Conservation (phyloP, 1,139 yeast species). For the Geotrichum reessii region DNA sequence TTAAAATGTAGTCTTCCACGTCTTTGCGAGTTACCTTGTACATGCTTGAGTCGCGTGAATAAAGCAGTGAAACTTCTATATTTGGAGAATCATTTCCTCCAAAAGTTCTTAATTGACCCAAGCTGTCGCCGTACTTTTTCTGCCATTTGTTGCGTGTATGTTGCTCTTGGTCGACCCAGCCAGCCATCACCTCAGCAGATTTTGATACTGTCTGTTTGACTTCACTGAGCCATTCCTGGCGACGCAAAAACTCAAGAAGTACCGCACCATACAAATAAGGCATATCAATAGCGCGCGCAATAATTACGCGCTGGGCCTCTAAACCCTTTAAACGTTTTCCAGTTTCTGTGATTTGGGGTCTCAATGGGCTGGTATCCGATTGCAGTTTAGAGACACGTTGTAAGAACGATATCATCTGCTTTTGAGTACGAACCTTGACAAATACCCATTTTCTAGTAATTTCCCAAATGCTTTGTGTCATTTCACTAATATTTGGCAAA, state of each 20-base stretch:
- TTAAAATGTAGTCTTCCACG: constrained; percentile 12
- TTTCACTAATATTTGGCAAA: constrained; percentile 24
- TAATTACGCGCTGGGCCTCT: constrained; percentile 42
- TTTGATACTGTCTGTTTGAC: constrained; percentile 47
- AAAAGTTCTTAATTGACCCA: constrained; percentile 16
- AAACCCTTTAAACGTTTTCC: constrained; percentile 36
- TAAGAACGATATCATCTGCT: constrained; percentile 23
- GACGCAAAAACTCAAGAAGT: constrained; percentile 63
- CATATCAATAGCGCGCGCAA: constrained; percentile 58
- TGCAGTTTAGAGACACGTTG: constrained; percentile 32
- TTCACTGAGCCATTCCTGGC: constrained; percentile 60
- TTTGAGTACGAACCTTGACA: constrained; percentile 23
- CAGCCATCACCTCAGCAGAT: constrained; percentile 56
- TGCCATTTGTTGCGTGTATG: constrained; percentile 58
- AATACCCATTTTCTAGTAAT: constrained; percentile 20
- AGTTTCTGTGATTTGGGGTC: constrained; percentile 32
- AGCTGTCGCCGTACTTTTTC: constrained; percentile 46
- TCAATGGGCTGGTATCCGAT: constrained; percentile 28
- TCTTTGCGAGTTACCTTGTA: constrained; percentile 10
- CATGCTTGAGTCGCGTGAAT: constrained; percentile 6
- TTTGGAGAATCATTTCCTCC: constrained; percentile 16
- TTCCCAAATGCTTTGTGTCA: constrained; percentile 25
- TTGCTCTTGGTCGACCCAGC: constrained; percentile 54
- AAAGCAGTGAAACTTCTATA: constrained; percentile 16
- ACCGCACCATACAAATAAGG: constrained; percentile 78